Conservation (phyloP, 2,329 filamentous ascomycete genomes). For the Talaromyces sp. region DNA sequence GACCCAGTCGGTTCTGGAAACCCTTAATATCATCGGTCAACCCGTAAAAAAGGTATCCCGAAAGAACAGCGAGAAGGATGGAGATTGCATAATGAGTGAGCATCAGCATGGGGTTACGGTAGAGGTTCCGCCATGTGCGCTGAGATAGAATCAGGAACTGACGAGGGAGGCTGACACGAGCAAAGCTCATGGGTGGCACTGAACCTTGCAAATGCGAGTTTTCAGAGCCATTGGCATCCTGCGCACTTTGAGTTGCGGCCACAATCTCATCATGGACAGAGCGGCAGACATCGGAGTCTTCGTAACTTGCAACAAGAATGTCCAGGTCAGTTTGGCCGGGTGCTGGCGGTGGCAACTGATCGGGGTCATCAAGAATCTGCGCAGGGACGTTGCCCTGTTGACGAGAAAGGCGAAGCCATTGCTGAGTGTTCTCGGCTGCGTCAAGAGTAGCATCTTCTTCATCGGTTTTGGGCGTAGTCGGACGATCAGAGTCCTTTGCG, state of each 20-base stretch:
- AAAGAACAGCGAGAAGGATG: slow-evolving; percentile 89
- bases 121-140: slow-evolving; percentile 95
- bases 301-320: slow-evolving; percentile 74
- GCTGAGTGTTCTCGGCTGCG: slow-evolving; percentile 55
- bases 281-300: slow-evolving; percentile 73
- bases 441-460: slow-evolving; percentile 61
- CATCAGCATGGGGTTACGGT: slow-evolving; percentile 97
- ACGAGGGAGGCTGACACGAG: slow-evolving; percentile 73
- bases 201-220: slow-evolving; percentile 57
- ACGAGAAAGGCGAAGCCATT: slow-evolving; percentile 63
- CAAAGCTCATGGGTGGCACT: slow-evolving; percentile 74
- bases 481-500: slow-evolving; percentile 46
- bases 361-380: slow-evolving; percentile 69
- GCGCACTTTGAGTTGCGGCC: slow-evolving; percentile 65
- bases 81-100: slow-evolving; percentile 97
- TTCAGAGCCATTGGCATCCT: slow-evolving; percentile 67
- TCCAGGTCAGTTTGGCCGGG: slow-evolving; percentile 76
- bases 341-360: slow-evolving; percentile 62
- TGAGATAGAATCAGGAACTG: slow-evolving; percentile 90
- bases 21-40: slow-evolving; percentile 94
- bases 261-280: slow-evolving; percentile 78
- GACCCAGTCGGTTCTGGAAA: slow-evolving; percentile 93
- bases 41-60: slow-evolving; percentile 94
- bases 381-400: slow-evolving; percentile 58
- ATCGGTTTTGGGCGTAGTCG: slow-evolving; percentile 64